phyloP scores from a whole-genome alignment of 208 protist species.

The Trichomonas gallinae region DNA sequence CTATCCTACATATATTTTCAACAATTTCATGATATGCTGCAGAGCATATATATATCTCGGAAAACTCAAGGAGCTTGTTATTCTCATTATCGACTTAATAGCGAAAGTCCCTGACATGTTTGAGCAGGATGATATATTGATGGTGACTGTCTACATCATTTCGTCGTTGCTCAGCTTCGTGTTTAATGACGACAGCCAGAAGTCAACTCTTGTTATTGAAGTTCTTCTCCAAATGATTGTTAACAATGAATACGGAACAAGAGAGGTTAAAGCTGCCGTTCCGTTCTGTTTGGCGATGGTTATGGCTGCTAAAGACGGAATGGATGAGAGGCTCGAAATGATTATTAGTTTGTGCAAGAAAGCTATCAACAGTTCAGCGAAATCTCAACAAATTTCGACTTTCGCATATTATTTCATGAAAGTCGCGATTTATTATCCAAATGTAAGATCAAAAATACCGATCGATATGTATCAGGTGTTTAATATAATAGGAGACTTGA shows the following conservation, averaged over 20 bases:
- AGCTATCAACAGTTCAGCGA: not conserved
- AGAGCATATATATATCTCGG: not conserved
- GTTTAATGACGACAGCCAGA: not conserved
- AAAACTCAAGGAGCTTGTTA: not conserved
- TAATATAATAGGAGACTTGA: not conserved
- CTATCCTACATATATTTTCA: not conserved
- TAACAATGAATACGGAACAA: not conserved
- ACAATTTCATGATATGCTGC: not conserved
- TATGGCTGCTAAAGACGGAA: not conserved
- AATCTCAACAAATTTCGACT: not conserved
- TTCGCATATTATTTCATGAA: not conserved
- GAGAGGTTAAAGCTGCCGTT: not conserved
- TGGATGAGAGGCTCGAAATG: not conserved
- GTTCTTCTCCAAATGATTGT: not conserved
- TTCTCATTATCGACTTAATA: not conserved
- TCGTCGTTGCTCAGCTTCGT: not conserved
- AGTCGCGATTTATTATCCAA: not conserved
- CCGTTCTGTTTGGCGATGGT: not conserved
- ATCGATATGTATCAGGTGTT: not conserved
- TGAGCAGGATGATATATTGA: not conserved
- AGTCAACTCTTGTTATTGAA: not conserved
- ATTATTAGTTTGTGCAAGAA: not conserved
- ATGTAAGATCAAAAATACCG: not conserved
- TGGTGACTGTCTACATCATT: not conserved
- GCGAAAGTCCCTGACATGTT: not conserved